Evolutionary conservation across 1,139 yeast genomes (phyloP), one percentile per base, ranked within the genome.

Genomic region (Yamadazyma siamensis): DNA sequence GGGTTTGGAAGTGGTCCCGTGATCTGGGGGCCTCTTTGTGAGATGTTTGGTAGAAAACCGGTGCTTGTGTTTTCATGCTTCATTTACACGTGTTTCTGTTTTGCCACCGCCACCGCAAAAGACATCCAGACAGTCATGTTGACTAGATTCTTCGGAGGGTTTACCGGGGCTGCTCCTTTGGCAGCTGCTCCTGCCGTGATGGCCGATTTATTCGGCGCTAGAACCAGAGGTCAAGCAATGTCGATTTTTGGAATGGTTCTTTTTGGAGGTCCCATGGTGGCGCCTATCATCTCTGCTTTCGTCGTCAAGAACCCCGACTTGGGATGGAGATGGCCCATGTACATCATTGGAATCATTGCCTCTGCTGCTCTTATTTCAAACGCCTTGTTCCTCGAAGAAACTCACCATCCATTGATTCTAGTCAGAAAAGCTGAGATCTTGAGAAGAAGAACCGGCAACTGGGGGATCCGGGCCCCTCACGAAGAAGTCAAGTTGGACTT

Each of bases 401-500:
- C 78, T 10, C 77, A 75, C 46, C 64, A 66, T 62, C 63, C 65
- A 5, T 40, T 61, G 41, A 64, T 83, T 32, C 56, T 83, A 38
- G 77, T 71, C 16, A 42, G 59, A n/a, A 80, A 80, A 55, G 91
- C 91, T 3, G 72, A 68, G 43, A 54, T 51, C 25, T 68, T 82
- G 47, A 75, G 86, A 52, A 65, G 76, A 49, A 50, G 71, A 49
- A 65, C 72, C 4, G 68, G 69, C 1, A 77, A 73, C 52, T 84
- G 95, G 95, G 87, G 87, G 23, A 81, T 86, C 32, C 78, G 76
- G 49, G 94, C 95, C 15, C 80, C 94, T 4, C 91, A 82, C 49
- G 95, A 86, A 52, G 83, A 79, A 45, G 71, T 79, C 34, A 69
- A 71, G 32, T 61, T 85, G 29, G 66, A 78, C 21, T 35, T 85